Evolutionary conservation across 1,284 basidiomycete genomes (phyloP).

Genomic region (Leccinum pachyderme): DNA sequence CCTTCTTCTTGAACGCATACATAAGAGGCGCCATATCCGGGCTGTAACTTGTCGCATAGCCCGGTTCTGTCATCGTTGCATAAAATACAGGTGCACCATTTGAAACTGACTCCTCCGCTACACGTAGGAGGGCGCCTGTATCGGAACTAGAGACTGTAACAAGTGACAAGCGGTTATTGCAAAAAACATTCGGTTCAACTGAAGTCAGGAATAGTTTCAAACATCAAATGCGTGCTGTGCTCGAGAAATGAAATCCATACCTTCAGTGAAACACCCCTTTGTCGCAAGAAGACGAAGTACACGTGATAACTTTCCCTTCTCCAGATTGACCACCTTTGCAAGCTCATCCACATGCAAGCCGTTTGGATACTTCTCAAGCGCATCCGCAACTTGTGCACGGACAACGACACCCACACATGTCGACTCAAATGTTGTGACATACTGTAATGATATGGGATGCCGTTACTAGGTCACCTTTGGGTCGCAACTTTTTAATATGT

Average conservation of each 20-base stretch:
- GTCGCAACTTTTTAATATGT: background rate
- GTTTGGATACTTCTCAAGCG: slow-evolving; percentile 19
- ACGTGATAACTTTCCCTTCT: slow-evolving; percentile 30
- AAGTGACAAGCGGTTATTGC: slow-evolving; percentile 33
- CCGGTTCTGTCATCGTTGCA: slow-evolving; percentile 26
- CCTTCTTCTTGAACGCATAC: slow-evolving; percentile 23
- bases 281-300: slow-evolving; percentile 34
- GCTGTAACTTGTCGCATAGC: slow-evolving; percentile 20
- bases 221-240: background rate
- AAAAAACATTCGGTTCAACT: slow-evolving; percentile 27
- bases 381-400: slow-evolving; percentile 27
- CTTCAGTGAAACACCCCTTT: slow-evolving; percentile 36
- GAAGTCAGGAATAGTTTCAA: background rate
- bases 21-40: slow-evolving; percentile 24
- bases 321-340: slow-evolving; percentile 23
- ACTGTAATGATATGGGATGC: background rate
- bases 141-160: slow-evolving; percentile 16
- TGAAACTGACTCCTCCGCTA: slow-evolving; percentile 16
- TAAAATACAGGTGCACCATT: slow-evolving; percentile 19
- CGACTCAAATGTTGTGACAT: slow-evolving; percentile 21
- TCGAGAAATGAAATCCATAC: slow-evolving; percentile 1
- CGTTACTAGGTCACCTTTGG: background rate
- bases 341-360: slow-evolving; percentile 29
- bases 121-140: slow-evolving; percentile 6
- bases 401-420: slow-evolving; percentile 23